Evolutionary conservation across 768 basidiomycete species (phyloP), one percentile per base, ranked within the genome.

Genomic region (Hydnomerulius pinastri): DNA sequence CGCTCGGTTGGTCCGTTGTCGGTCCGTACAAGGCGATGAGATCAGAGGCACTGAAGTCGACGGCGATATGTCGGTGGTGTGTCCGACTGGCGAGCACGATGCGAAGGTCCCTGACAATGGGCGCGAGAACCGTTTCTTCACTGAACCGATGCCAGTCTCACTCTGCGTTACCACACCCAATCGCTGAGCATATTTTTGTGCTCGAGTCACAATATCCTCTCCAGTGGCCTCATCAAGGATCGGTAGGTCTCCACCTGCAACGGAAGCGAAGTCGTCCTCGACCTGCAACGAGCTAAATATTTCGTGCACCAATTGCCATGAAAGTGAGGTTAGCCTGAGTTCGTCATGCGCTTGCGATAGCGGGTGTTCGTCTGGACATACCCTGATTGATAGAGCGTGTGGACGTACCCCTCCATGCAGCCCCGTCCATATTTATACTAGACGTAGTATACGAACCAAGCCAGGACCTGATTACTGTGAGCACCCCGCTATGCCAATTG

Each of bases 381-480:
- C n/a, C n/a, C n/a, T n/a, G n/a, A n/a, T n/a, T n/a, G n/a, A n/a
- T 21, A 25, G 39, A 41, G 12, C 35, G 46, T 23, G 40, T 30
- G 40, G 27, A 52, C 51, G 43, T 63, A 89, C 86, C 54, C 71
- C 67, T 51, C 69, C 0, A 94, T 84, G 50, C 74, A 75, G 38
- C 77, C 78, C 4, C 82, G 70, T 0, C 92, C 93, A 53, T 81
- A 79, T 17, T 70, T 79, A 9, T 80, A 73, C 30, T 87, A 71
- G 6, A 90, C 63, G 59, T 90, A 82, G 54, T 83, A 86, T 47
- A 90, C 77, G 0, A 94, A 59, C 48, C 78, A 76, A 0, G 92
- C 90, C 80, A 94, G 71, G 66, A 46, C 82, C 87, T 86, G 59
- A 12, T 28, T 25, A 46, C 21, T 30, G 43, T 60, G 13, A 58